Evolutionary conservation across 2,329 filamentous ascomycete species (phyloP).

Genomic region (Fusarium sp.): DNA sequence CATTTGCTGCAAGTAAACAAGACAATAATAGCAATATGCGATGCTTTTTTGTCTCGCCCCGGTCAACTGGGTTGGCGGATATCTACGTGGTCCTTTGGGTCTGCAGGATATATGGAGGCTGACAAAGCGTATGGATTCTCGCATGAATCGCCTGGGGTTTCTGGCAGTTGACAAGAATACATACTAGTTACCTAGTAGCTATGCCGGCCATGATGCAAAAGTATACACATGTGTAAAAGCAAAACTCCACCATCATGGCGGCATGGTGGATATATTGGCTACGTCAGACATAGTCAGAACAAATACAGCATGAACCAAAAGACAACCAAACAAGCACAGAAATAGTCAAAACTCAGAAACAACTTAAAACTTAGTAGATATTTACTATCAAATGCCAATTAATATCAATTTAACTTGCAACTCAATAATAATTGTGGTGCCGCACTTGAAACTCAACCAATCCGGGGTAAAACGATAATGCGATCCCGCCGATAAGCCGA

Average conservation of each 20-base stretch:
- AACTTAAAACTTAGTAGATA: not conserved
- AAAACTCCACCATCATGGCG: slow-evolving; percentile 14
- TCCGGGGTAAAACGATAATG: slow-evolving; percentile 51
- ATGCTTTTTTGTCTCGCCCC: slow-evolving; percentile 12
- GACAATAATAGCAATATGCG: slow-evolving; percentile 21
- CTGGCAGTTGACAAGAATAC: not conserved
- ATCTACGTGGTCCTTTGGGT: slow-evolving; percentile 3
- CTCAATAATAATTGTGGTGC: slow-evolving; percentile 2
- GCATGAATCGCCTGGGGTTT: slow-evolving; percentile 4
- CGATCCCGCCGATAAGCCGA: slow-evolving; percentile 50
- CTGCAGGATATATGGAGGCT: slow-evolving; percentile 7
- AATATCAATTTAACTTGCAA: not conserved
- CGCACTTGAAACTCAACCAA: slow-evolving; percentile 15
- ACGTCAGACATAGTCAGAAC: slow-evolving; percentile 12
- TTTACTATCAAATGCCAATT: not conserved
- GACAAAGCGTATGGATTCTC: slow-evolving; percentile 11
- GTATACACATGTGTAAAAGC: not conserved
- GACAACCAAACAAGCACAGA: not conserved
- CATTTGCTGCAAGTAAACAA: slow-evolving; percentile 20
- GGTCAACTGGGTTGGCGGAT: slow-evolving; percentile 2
- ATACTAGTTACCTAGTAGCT: not conserved
- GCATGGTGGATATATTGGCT: slow-evolving; percentile 6
- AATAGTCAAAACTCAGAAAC: not conserved
- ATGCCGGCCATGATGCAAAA: slow-evolving; percentile 1
- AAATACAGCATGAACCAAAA: not conserved